A percentile compares a stretch with the other conserved stretches of the same genome.
phyloP scores from a whole-genome alignment of 1,284 basidiomycete genomes.

The Cryptococcus amylolentus region DNA sequence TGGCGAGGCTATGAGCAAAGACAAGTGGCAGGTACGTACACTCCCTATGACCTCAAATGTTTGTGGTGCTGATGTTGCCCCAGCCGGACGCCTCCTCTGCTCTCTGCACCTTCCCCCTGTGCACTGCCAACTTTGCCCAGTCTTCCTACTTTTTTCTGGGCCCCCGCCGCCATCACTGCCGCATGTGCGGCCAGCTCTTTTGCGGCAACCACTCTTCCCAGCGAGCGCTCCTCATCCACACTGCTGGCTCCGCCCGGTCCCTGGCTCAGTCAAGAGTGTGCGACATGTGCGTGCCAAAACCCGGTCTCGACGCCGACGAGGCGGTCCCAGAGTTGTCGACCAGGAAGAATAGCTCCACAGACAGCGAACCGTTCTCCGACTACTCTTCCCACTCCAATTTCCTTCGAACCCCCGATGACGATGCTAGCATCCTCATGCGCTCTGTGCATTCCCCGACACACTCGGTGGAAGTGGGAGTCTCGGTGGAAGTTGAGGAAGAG shows the following conservation, averaged over 20 bases:
- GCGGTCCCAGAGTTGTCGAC: conserved; percentile 3
- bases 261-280: conserved; percentile 33
- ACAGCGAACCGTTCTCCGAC: conserved; percentile 12
- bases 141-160: conserved; percentile 31
- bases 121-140: conserved; percentile 41
- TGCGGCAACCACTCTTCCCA: conserved; percentile 35
- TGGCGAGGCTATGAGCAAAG: conserved; percentile 20
- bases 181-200: conserved; percentile 39
- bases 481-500: conserved; percentile 8
- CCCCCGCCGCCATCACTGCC: conserved; percentile 44
- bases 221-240: conserved; percentile 15
- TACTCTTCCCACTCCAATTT: conserved; percentile 14
- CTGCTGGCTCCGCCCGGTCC: conserved; percentile 3
- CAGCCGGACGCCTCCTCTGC: conserved; percentile 35
- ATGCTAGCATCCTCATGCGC: conserved; percentile 3
- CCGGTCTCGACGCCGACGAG: neutral
- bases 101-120: conserved; percentile 38
- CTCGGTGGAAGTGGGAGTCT: neutral
- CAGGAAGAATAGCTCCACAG: conserved; percentile 21
- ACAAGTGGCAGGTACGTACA: conserved; percentile 37
- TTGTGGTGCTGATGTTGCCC: neutral
- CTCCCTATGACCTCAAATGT: neutral
- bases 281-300: conserved; percentile 29
- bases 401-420: conserved; percentile 14
- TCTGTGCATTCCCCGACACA: conserved; percentile 1